These are phyloP conservation scores for Beauveria caledonica DNA, from an alignment of 2,329 filamentous ascomycete species.

Conservation along the genomic window DNA sequence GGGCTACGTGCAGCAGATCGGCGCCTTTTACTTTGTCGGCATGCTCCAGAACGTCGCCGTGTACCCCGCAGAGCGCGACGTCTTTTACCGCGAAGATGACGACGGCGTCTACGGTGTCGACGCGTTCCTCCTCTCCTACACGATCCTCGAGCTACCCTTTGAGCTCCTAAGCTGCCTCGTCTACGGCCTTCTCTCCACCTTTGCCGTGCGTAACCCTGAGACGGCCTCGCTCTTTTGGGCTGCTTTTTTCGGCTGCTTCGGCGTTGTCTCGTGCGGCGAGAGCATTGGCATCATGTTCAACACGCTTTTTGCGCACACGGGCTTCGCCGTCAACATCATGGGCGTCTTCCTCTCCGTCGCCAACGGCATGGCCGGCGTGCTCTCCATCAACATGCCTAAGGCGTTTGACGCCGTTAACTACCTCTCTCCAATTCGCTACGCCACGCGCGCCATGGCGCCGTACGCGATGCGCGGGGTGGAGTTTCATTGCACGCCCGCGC, in stretches of 20 bases:
- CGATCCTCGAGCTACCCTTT: slow-evolving; percentile 62
- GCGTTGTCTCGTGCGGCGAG: slow-evolving; percentile 66
- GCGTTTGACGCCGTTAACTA: slow-evolving; percentile 64
- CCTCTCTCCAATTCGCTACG: slow-evolving; percentile 63
- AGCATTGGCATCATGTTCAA: slow-evolving; percentile 74
- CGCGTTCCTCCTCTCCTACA: slow-evolving; percentile 64
- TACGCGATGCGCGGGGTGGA: slow-evolving; percentile 52
- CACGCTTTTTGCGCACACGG: slow-evolving; percentile 64
- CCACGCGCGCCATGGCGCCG: slow-evolving; percentile 56
- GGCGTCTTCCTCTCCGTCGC: slow-evolving; percentile 62
- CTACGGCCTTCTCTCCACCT: slow-evolving; percentile 55
- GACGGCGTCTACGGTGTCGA: slow-evolving; percentile 65
- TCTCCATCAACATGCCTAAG: slow-evolving; percentile 60
- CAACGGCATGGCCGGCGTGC: slow-evolving; percentile 61
- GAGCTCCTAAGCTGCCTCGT: slow-evolving; percentile 57
- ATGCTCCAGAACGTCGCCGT: slow-evolving; percentile 74
- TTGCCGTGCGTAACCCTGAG: slow-evolving; percentile 57
- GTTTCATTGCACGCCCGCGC: slow-evolving; percentile 56
- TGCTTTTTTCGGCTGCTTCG: slow-evolving; percentile 60
- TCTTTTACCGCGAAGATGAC: slow-evolving; percentile 70
- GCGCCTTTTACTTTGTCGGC: slow-evolving; percentile 64
- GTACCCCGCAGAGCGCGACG: slow-evolving; percentile 63
- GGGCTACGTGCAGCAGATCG: slow-evolving; percentile 65
- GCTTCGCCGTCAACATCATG: slow-evolving; percentile 68
- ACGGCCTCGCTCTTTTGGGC: slow-evolving; percentile 60